Evolutionary conservation across 1,284 basidiomycete genomes (phyloP).

Genomic region (Rhizopogon hawkerae): DNA sequence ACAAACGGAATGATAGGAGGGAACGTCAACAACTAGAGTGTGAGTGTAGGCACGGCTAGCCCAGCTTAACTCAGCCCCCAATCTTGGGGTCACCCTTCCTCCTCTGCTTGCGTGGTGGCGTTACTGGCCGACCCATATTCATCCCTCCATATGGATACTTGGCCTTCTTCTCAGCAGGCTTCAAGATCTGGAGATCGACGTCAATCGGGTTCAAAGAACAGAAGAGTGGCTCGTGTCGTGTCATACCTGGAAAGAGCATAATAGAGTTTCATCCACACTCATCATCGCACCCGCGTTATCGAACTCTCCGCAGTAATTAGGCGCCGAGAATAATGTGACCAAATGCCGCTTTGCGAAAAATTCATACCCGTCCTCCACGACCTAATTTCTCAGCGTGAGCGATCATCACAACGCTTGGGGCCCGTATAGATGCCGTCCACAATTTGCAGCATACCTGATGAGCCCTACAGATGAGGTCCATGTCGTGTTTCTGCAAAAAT

Average conservation of each 20-base stretch:
- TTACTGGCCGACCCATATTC: conserved; percentile 71
- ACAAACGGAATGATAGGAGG: conserved; percentile 21
- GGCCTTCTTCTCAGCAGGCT: conserved; percentile 98
- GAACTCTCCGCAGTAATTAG: conserved; percentile 98
- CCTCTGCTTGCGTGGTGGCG: conserved; percentile 80
- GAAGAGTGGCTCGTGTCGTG: conserved; percentile 18
- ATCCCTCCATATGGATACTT: conserved; percentile 83
- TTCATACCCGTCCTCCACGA: conserved; percentile 98
- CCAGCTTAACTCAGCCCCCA: conserved; percentile 36
- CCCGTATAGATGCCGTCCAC: background rate
- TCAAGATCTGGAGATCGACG: conserved; percentile 68
- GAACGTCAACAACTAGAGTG: conserved; percentile 21
- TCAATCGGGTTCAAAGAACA: conserved; percentile 4
- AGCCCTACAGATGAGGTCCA: conserved; percentile 98
- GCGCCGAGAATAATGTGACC: conserved; percentile 95
- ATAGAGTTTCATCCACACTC: conserved; percentile 96
- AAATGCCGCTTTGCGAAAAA: conserved; percentile 98
- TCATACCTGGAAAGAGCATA: conserved; percentile 96
- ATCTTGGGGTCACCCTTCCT: conserved; percentile 71
- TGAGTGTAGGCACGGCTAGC: conserved; percentile 19
- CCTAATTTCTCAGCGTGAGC: conserved; percentile 35
- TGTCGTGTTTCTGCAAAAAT: conserved; percentile 99
- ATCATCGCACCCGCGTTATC: conserved; percentile 99
- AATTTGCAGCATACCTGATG: conserved; percentile 65
- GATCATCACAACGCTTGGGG: background rate